phyloP scores from a whole-genome alignment of 106 monocot genomes.

The Amphibolis antarctica region DNA sequence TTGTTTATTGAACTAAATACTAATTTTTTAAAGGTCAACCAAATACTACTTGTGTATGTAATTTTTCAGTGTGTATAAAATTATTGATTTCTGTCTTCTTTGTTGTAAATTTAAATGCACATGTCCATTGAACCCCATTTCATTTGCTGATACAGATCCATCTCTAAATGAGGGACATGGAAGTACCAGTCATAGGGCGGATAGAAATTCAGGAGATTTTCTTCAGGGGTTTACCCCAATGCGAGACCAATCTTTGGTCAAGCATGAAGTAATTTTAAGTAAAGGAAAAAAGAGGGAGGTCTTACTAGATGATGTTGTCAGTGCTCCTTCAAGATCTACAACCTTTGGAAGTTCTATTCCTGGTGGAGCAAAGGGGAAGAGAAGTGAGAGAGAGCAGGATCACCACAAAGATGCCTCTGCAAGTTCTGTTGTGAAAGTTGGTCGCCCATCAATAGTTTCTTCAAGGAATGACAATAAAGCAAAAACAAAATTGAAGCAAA shows the following conservation, averaged over 20 bases:
- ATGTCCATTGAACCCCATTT: background rate
- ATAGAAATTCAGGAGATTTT: constrained; percentile 24
- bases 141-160: background rate
- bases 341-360: constrained; percentile 18
- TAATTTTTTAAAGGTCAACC: too few relatives aligned
- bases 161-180: constrained; percentile 16
- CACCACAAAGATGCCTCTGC: constrained; percentile 30
- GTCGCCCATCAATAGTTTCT: constrained; percentile 36
- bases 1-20: too few relatives aligned
- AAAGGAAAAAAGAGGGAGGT: constrained; percentile 56
- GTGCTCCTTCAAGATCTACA: constrained; percentile 28
- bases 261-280: constrained; percentile 17
- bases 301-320: constrained; percentile 55
- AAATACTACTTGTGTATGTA: too few relatives aligned
- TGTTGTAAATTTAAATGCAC: too few relatives aligned
- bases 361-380: constrained; percentile 60
- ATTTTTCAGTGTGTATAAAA: too few relatives aligned
- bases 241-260: constrained; percentile 27
- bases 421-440: constrained; percentile 43
- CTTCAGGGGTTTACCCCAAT: constrained; percentile 12
- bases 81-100: too few relatives aligned
- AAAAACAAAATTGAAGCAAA: constrained; percentile 74
- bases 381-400: constrained; percentile 47
- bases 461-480: constrained; percentile 63
- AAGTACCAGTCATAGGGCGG: constrained; percentile 16